Percentiles rank a stretch among this genome's conserved stretches.
Evolutionary conservation across 2,329 filamentous ascomycete species (phyloP).

Genomic region (Trichophyton benhamiae): DNA sequence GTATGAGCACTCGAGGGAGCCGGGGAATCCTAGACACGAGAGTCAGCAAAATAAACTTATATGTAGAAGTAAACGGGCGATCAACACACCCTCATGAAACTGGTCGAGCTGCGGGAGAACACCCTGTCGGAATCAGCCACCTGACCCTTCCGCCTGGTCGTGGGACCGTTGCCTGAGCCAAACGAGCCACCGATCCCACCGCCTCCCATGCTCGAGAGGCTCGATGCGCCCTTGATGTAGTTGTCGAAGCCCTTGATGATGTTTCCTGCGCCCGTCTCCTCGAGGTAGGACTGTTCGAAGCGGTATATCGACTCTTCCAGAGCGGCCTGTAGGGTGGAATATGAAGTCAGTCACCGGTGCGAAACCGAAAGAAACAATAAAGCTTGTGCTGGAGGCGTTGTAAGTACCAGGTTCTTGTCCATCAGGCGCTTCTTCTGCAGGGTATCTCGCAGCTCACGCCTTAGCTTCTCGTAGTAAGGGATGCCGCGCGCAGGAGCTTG

Average conservation of each 20-base stretch:
- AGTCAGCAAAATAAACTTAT: neutral
- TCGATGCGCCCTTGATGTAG: conserved; percentile 78
- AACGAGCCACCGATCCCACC: conserved; percentile 14
- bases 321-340: conserved; percentile 31
- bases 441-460: conserved; percentile 54
- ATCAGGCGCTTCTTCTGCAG: conserved; percentile 53
- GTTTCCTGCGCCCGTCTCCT: conserved; percentile 77
- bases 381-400: neutral
- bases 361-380: neutral
- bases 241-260: conserved; percentile 97
- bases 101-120: conserved; percentile 38
- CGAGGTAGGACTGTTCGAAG: conserved; percentile 77
- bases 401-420: conserved; percentile 47
- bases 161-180: conserved; percentile 19
- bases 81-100: conserved; percentile 32
- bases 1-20: conserved; percentile 34
- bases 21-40: conserved; percentile 28
- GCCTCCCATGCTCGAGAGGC: conserved; percentile 30
- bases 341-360: neutral
- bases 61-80: neutral
- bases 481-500: conserved; percentile 30
- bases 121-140: conserved; percentile 37
- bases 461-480: conserved; percentile 62
- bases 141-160: conserved; percentile 32
- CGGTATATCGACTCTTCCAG: conserved; percentile 73